A percentile compares a stretch with the other conserved stretches of the same genome.
Evolutionary conservation across 2,329 filamentous ascomycete genomes (phyloP).

Genomic region (Periconia sp.): DNA sequence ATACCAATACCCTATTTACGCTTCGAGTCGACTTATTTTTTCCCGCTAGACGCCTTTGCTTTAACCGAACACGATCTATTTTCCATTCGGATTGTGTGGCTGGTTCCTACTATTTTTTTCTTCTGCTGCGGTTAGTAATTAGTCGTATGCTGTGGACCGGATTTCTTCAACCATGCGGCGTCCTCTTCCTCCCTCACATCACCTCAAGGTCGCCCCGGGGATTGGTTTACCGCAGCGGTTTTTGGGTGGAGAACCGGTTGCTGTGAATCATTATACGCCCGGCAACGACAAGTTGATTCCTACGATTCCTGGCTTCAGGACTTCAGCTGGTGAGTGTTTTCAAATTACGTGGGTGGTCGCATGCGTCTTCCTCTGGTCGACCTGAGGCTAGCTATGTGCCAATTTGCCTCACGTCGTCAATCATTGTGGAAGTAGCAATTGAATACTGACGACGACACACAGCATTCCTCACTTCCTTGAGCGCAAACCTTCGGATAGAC

Average conservation of each 20-base stretch:
- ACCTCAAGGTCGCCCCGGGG: slow-evolving; percentile 40
- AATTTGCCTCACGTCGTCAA: too few relatives aligned
- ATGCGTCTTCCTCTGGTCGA: slow-evolving; percentile 21
- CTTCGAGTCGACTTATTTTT: neutral
- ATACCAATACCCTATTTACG: neutral
- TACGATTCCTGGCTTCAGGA: slow-evolving; percentile 45
- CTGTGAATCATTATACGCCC: slow-evolving; percentile 39
- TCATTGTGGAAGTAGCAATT: too few relatives aligned
- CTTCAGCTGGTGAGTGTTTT: slow-evolving; percentile 45
- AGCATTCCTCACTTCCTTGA: slow-evolving; percentile 85
- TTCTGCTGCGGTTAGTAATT: too few relatives aligned
- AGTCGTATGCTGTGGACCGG: too few relatives aligned
- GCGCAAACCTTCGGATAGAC: slow-evolving; percentile 76
- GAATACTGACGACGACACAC: too few relatives aligned
- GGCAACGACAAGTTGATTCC: slow-evolving; percentile 44
- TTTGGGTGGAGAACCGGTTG: slow-evolving; percentile 32
- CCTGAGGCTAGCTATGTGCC: too few relatives aligned
- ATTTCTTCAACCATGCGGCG: too few relatives aligned
- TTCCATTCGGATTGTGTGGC: too few relatives aligned
- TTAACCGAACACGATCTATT: too few relatives aligned
- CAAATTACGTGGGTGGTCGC: slow-evolving; percentile 25
- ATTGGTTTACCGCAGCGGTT: slow-evolving; percentile 38
- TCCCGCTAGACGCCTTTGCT: too few relatives aligned
- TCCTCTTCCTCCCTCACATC: slow-evolving; percentile 36
- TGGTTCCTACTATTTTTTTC: too few relatives aligned